These are phyloP conservation scores for Citrus maxima DNA, from an alignment of 345 rosid genomes.

Conservation along the genomic window DNA sequence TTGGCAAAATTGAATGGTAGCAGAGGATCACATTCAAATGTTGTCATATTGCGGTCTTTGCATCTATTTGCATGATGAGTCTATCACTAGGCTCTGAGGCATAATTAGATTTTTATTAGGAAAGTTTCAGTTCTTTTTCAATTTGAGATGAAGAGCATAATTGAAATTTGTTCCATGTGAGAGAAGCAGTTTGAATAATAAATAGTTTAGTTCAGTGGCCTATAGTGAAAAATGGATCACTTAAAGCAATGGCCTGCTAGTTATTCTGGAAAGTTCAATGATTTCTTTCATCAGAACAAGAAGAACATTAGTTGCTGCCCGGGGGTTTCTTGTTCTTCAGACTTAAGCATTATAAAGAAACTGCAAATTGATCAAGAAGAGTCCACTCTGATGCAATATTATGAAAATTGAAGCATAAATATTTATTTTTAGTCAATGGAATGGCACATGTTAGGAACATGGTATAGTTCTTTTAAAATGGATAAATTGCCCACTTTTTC, in stretches of 20 bases:
- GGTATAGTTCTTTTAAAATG: neutral
- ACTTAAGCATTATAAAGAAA: neutral
- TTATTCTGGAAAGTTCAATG: neutral
- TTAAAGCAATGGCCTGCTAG: neutral
- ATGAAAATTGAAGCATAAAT: neutral
- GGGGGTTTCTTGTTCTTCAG: neutral
- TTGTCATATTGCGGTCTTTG: neutral
- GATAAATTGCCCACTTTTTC: neutral
- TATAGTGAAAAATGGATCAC: neutral
- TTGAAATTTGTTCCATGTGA: neutral
- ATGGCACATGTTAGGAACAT: neutral
- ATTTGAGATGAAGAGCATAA: neutral
- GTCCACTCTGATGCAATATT: too few relatives aligned
- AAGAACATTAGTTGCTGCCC: neutral
- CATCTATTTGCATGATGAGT: neutral
- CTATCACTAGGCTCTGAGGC: neutral
- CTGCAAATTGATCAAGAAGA: neutral
- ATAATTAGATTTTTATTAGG: neutral
- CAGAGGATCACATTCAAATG: neutral
- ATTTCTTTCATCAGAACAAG: neutral
- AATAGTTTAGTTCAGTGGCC: neutral
- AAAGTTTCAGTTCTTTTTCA: neutral
- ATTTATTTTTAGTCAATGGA: neutral
- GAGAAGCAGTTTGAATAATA: neutral
- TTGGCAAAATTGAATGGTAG: neutral